A percentile compares a stretch with the other conserved stretches of the same genome.
These are phyloP conservation scores for Erythrophleum fordii DNA, from an alignment of 306 rosid species.

Conservation along the genomic window DNA sequence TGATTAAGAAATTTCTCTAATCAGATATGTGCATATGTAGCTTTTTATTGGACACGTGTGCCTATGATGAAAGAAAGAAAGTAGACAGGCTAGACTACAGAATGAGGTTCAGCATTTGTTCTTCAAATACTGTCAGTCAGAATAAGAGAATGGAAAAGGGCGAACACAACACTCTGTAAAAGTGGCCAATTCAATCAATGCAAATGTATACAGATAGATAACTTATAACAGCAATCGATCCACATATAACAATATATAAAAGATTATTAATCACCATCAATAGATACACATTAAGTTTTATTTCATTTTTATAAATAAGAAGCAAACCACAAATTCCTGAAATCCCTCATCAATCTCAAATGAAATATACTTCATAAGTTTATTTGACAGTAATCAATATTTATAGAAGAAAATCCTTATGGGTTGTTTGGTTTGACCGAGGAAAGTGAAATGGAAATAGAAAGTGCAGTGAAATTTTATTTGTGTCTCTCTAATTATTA, in stretches of 20 bases:
- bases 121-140: constrained; percentile 4
- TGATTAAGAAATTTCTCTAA: background rate
- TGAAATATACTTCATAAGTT: background rate
- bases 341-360: background rate
- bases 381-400: background rate
- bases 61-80: constrained; percentile 20
- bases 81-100: constrained; percentile 9
- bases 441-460: no score
- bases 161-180: background rate
- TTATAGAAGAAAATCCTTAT: background rate
- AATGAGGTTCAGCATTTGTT: constrained; percentile 31
- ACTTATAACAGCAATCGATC: background rate
- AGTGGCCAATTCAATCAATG: background rate
- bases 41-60: background rate
- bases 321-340: background rate
- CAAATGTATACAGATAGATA: background rate
- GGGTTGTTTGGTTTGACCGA: no score
- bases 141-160: background rate
- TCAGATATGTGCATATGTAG: background rate
- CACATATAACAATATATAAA: background rate
- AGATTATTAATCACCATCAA: background rate
- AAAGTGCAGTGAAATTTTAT: no score
- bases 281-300: background rate
- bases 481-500: no score
- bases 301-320: background rate